phyloP scores from a whole-genome alignment of 306 rosid genomes.

The Sesbania bispinosa region DNA sequence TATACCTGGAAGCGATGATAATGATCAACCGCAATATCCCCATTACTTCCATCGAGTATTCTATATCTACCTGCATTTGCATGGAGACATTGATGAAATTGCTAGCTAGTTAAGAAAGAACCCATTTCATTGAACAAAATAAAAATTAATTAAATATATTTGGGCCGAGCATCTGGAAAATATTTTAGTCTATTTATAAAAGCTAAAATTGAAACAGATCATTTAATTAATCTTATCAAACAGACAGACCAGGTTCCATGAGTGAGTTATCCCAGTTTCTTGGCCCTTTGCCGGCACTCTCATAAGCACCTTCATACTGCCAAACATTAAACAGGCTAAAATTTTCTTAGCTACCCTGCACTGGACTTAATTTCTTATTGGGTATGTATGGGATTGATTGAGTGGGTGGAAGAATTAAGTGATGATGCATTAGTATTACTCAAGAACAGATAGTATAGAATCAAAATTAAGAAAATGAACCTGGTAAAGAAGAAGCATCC shows the following conservation, averaged over 20 bases:
- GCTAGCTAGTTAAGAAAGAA: background rate
- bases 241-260: conserved; percentile 63
- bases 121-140: background rate
- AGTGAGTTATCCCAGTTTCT: conserved; percentile 66
- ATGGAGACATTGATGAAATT: too few relatives aligned
- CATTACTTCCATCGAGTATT: conserved; percentile 26
- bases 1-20: conserved; percentile 22
- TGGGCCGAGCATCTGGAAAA: too few relatives aligned
- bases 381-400: too few relatives aligned
- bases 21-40: conserved; percentile 35
- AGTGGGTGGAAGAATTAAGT: too few relatives aligned
- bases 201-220: too few relatives aligned
- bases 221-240: too few relatives aligned
- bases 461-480: too few relatives aligned
- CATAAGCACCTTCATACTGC: conserved; percentile 71
- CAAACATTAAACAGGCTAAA: background rate
- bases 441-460: too few relatives aligned
- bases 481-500: conserved; percentile 75
- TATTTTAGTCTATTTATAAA: background rate
- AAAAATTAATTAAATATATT: too few relatives aligned
- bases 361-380: too few relatives aligned
- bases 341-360: too few relatives aligned
- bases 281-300: conserved; percentile 64
- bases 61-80: background rate
- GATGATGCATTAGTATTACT: too few relatives aligned